phyloP scores from a whole-genome alignment of 805 yeast genomes.

The Hanseniaspora mollemarum region DNA sequence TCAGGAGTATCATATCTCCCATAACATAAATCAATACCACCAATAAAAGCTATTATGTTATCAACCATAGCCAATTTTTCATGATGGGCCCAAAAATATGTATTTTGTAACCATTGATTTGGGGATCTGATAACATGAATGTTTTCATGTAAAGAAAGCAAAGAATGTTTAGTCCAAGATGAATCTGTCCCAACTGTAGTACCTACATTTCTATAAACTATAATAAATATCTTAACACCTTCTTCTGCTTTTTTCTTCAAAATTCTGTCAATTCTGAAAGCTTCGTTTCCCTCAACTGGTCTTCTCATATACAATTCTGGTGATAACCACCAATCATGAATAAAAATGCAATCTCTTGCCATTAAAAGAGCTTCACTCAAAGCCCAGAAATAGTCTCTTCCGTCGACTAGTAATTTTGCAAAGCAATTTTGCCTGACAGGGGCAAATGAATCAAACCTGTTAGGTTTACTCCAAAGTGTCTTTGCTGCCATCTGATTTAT shows the following conservation, averaged over 20 bases:
- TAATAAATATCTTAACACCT: constrained; percentile 87
- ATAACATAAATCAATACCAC: constrained; percentile 91
- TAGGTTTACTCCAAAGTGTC: constrained; percentile 58
- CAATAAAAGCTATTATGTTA: constrained; percentile 77
- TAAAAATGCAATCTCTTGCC: constrained; percentile 87
- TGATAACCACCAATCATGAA: constrained; percentile 97
- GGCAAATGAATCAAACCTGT: constrained; percentile 83
- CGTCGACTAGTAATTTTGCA: constrained; percentile 97
- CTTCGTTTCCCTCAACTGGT: constrained; percentile 91
- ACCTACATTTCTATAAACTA: constrained; percentile 88
- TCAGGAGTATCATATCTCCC: constrained; percentile 97
- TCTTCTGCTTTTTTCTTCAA: constrained; percentile 82
- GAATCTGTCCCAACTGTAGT: constrained; percentile 89
- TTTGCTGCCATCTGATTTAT: constrained; percentile 55
- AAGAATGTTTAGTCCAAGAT: constrained; percentile 83
- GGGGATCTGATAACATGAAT: constrained; percentile 90
- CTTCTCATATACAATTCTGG: constrained; percentile 89
- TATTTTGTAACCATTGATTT: constrained; percentile 82
- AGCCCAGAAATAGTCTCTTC: constrained; percentile 94
- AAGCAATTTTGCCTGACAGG: constrained; percentile 75
- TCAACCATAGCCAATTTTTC: constrained; percentile 83
- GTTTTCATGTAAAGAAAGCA: constrained; percentile 73
- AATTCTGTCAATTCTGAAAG: constrained; percentile 81
- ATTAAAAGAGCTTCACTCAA: constrained; percentile 79
- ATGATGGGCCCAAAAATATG: constrained; percentile 98